These are phyloP conservation scores for Sphaerulina vaccinii DNA, from an alignment of 2,329 filamentous ascomycete genomes.

Conservation along the genomic window DNA sequence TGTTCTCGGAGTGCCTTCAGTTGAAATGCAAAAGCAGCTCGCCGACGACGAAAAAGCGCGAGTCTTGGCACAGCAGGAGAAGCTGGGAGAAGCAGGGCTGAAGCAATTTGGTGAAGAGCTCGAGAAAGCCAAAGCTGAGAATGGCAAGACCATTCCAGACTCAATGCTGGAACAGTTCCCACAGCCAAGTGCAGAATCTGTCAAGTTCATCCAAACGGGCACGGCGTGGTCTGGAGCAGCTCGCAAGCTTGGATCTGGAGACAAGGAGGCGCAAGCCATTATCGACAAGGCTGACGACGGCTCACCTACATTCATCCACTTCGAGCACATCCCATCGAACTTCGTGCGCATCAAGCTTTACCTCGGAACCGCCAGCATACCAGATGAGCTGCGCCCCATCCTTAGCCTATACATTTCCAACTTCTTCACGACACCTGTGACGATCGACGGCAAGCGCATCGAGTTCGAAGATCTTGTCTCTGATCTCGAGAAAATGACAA, in stretches of 20 bases:
- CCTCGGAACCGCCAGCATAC: conserved; percentile 73
- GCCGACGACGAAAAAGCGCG: conserved; percentile 79
- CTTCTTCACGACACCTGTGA: conserved; percentile 90
- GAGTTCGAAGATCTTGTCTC: conserved; percentile 92
- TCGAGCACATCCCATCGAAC: conserved; percentile 88
- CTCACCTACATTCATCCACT: conserved; percentile 84
- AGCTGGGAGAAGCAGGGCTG: conserved; percentile 79
- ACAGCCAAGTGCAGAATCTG: conserved; percentile 83
- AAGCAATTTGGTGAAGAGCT: conserved; percentile 71
- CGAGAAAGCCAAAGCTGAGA: conserved; percentile 80
- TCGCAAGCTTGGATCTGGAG: conserved; percentile 63
- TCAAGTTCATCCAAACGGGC: conserved; percentile 87
- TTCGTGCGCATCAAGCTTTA: conserved; percentile 85
- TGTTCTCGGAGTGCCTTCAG: conserved; percentile 82
- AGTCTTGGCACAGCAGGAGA: conserved; percentile 73
- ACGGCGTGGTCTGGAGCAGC: conserved; percentile 82
- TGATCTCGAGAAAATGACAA: conserved; percentile 85
- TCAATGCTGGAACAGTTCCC: conserved; percentile 77
- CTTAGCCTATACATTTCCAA: conserved; percentile 82
- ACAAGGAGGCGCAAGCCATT: conserved; percentile 70
- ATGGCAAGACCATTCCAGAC: conserved; percentile 80
- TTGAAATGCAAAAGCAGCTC: conserved; percentile 72
- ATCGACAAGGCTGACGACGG: conserved; percentile 67
- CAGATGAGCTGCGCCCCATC: conserved; percentile 79
- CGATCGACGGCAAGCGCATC: conserved; percentile 70